phyloP scores from a whole-genome alignment of 768 basidiomycete genomes.

The Leccinum incarnatum region DNA sequence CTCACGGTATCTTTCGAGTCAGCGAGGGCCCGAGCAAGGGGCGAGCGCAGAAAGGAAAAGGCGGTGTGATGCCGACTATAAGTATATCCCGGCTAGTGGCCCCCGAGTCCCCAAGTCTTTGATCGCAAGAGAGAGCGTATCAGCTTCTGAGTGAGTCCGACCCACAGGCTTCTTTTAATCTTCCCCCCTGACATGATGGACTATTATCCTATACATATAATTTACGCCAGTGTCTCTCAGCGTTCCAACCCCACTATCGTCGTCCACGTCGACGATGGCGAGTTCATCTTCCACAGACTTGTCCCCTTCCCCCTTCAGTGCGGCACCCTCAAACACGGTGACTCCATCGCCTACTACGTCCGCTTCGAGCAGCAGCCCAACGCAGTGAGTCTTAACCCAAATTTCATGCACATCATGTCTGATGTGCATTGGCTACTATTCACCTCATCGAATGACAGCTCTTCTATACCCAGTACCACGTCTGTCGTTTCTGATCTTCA shows the following conservation, averaged over 20 bases:
- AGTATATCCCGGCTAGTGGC: neutral
- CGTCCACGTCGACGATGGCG: neutral
- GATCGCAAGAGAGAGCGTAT: neutral
- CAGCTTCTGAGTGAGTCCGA: neutral
- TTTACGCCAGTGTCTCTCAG: neutral
- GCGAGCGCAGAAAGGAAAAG: neutral
- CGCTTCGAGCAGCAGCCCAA: neutral
- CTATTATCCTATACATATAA: neutral
- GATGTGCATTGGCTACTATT: neutral
- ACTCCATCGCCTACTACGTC: neutral
- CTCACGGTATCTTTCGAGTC: neutral
- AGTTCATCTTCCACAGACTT: neutral
- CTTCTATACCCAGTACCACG: neutral
- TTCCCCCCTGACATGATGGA: neutral
- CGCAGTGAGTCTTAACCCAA: neutral
- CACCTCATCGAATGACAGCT: neutral
- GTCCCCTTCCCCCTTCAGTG: neutral
- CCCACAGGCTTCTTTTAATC: too few relatives aligned
- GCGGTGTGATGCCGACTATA: too few relatives aligned
- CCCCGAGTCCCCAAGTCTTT: neutral
- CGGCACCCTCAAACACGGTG: neutral
- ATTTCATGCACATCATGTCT: neutral
- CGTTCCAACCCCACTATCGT: neutral
- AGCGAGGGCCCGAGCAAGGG: neutral
- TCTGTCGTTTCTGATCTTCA: constrained; percentile 1